These are phyloP conservation scores for Cadophora sp. DNA, from an alignment of 2,329 filamentous ascomycete species.

Conservation along the genomic window DNA sequence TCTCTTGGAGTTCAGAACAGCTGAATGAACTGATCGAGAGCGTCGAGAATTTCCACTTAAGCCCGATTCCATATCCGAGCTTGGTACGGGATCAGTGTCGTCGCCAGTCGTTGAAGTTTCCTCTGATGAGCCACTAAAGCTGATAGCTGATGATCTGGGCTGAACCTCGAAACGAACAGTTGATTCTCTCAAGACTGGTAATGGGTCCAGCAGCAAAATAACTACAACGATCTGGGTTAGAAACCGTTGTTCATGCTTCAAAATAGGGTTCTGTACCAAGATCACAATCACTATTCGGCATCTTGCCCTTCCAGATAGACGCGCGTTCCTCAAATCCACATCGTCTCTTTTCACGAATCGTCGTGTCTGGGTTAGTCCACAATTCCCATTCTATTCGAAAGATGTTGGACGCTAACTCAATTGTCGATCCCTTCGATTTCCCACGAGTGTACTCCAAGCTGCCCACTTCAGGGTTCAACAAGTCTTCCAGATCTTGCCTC, in stretches of 20 bases:
- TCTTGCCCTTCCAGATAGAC: neutral
- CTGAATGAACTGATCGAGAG: neutral
- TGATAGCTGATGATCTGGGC: no score
- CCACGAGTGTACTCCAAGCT: neutral
- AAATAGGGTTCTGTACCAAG: neutral
- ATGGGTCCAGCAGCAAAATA: neutral
- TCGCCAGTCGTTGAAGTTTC: no score
- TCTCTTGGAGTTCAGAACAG: neutral
- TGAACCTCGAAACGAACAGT: neutral
- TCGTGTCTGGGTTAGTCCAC: neutral
- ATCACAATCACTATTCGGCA: neutral
- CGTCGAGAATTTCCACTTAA: neutral
- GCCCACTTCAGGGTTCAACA: neutral
- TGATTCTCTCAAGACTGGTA: neutral
- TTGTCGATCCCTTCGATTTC: neutral
- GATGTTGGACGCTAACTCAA: neutral
- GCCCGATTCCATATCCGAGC: neutral
- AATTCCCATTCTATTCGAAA: neutral
- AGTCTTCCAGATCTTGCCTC: neutral
- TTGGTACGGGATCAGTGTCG: no score
- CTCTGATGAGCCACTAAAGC: no score
- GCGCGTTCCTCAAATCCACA: neutral
- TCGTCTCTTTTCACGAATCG: neutral
- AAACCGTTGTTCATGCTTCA: no score
- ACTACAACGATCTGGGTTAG: neutral